Base-by-base conservation (phyloP, 371 early-diverging fungal genomes). In the Parasitella parasitica region DNA sequence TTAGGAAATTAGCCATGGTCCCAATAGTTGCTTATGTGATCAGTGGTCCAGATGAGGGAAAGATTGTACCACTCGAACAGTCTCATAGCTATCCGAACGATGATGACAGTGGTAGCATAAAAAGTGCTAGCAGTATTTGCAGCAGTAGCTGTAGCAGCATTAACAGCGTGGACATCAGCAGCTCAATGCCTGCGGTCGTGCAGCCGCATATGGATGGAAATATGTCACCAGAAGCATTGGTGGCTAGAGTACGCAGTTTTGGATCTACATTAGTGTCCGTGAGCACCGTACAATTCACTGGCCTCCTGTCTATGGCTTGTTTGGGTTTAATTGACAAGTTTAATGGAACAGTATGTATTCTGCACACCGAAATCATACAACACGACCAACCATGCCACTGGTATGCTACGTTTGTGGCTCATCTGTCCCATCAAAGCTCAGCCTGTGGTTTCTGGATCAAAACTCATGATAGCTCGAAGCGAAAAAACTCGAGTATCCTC, bases 271-370 rank as follows among this genome's bases (percentile, higher is more conserved):
- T 68, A 1, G 46, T 66, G 1, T 61, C 48, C 9, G 18, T 66
- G 4, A 54, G 63, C 26, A 48, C 49, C n/a, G 34, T 63, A 4
- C 36, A 43, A 9, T 50, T 59, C 3, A 4, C 34, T 15, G 57
- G 36, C 8, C 4, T 3, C 1, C 3, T 64, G 0, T 68, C 57
- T 11, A 32, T 61, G 11, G 64, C 72, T 11, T 71, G 72, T 38
- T 27, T 71, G 12, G 72, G 72, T 1, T 28, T 71, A 6, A 39
- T 59, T 15, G 65, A 71, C 27, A 71, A 71, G 32, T 64, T 64
- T 11, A 68, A 68, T 36, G 55, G 72, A 1, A 54, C 18, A 2
- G 22, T 43, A 11, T 16, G 18, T 22, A 43, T 43, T 9, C 3
- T 43, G 3, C 22, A 43, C 20, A 43, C 43, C 4, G 20, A 20